Percentiles rank a stretch among this genome's conserved stretches.
phyloP scores from a whole-genome alignment of 2,329 filamentous ascomycete species.

The Aspergillus chevalieri region DNA sequence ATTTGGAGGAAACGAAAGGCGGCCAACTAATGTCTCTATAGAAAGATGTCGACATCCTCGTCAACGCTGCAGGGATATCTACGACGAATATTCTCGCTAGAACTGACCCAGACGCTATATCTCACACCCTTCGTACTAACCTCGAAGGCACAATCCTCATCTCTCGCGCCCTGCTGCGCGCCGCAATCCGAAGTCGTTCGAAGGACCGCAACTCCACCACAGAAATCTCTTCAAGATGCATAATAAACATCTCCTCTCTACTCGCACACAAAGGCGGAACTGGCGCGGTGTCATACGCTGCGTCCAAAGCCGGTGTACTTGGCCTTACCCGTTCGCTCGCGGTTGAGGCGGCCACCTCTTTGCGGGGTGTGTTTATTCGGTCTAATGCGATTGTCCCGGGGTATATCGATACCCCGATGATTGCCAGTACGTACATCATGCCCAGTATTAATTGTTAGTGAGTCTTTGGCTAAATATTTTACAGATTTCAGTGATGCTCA shows the following conservation, averaged over 20 bases:
- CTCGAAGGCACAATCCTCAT: constrained; percentile 46
- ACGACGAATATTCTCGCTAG: constrained; percentile 59
- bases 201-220: constrained; percentile 12
- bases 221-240: constrained; percentile 54
- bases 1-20: not conserved
- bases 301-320: constrained; percentile 73
- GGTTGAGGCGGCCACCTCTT: constrained; percentile 26
- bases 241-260: constrained; percentile 76
- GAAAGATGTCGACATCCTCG: constrained; percentile 52
- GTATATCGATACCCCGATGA: constrained; percentile 79
- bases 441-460: too few species aligned
- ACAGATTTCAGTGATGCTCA: constrained; percentile 38
- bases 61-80: constrained; percentile 74
- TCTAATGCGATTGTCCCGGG: constrained; percentile 78
- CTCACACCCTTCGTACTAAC: constrained; percentile 62
- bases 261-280: constrained; percentile 63
- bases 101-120: constrained; percentile 47
- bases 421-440: constrained; percentile 47
- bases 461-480: not conserved
- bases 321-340: constrained; percentile 45
- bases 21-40: constrained; percentile 5
- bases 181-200: constrained; percentile 26
- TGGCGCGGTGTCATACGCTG: constrained; percentile 68
- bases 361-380: constrained; percentile 63
- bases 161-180: constrained; percentile 33